Evolutionary conservation across 345 rosid species (phyloP).

Genomic region (Acer negundo): DNA sequence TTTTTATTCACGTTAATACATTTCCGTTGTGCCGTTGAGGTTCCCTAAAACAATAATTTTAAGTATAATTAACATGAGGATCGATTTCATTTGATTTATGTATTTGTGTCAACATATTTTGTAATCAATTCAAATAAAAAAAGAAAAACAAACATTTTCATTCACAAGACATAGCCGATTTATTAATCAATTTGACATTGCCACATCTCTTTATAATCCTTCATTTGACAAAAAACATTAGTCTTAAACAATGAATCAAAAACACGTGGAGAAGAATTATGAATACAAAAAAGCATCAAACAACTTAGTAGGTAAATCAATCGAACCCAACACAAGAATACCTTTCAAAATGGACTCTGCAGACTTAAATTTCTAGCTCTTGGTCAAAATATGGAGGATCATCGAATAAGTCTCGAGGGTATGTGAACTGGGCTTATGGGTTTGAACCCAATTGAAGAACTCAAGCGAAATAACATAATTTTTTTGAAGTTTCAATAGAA

Average conservation of each 20-base stretch:
- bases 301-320: conserved; percentile 53
- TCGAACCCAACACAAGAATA: conserved; percentile 22
- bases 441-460: conserved; percentile 67
- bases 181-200: no score
- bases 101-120: no score
- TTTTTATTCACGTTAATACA: no score
- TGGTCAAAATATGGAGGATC: conserved; percentile 70
- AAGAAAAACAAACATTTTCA: no score
- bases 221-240: conserved; percentile 59
- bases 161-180: no score
- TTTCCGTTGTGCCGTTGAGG: no score
- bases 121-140: no score
- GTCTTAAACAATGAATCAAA: conserved; percentile 77
- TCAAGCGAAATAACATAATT: conserved; percentile 73
- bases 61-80: no score
- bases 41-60: no score
- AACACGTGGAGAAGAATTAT: conserved; percentile 69
- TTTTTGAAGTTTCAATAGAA: conserved; percentile 60
- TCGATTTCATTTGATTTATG: no score
- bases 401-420: conserved; percentile 63
- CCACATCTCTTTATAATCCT: no score
- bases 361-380: conserved; percentile 64
- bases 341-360: conserved; percentile 61
- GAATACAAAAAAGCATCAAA: conserved; percentile 63
- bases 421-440: conserved; percentile 43